Conservation (phyloP, 257 asterid genomes). For the Forsythia suspensa region DNA sequence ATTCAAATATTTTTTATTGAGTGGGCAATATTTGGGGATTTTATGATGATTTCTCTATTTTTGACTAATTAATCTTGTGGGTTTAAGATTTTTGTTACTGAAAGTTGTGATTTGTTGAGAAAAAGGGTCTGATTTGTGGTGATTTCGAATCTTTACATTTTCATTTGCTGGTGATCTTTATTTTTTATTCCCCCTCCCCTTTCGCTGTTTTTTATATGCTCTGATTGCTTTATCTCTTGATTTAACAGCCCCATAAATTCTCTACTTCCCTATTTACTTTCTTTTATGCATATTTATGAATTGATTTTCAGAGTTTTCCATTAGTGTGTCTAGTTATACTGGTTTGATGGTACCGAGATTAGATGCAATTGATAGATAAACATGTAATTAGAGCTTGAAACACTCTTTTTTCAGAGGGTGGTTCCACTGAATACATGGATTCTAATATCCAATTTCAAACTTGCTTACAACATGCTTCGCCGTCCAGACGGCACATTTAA, state of each 20-base stretch:
- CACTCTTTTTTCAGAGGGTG: constrained; percentile 32
- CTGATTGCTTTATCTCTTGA: not conserved
- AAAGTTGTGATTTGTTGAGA: not conserved
- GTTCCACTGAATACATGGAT: constrained; percentile 54
- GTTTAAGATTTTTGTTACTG: constrained; percentile 24
- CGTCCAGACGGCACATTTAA: constrained; percentile 50
- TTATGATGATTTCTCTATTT: constrained; percentile 9
- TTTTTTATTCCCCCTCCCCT: not conserved
- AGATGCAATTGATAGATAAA: not conserved
- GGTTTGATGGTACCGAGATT: not conserved
- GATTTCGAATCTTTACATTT: not conserved
- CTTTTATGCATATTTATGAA: constrained; percentile 11
- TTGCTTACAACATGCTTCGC: constrained; percentile 47
- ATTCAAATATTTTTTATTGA: not conserved
- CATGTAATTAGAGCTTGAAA: not conserved
- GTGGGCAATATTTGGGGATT: constrained; percentile 26
- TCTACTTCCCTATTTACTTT: not conserved
- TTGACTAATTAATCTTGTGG: constrained; percentile 19
- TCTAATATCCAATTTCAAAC: constrained; percentile 49
- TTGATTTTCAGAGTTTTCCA: constrained; percentile 5
- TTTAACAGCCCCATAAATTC: no score
- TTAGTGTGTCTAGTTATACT: constrained; percentile 3
- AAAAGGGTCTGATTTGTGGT: constrained; percentile 4
- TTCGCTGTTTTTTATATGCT: not conserved
- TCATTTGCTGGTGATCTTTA: not conserved